Conservation (phyloP, 1,139 yeast species). For the Eremothecium sinecaudum region DNA sequence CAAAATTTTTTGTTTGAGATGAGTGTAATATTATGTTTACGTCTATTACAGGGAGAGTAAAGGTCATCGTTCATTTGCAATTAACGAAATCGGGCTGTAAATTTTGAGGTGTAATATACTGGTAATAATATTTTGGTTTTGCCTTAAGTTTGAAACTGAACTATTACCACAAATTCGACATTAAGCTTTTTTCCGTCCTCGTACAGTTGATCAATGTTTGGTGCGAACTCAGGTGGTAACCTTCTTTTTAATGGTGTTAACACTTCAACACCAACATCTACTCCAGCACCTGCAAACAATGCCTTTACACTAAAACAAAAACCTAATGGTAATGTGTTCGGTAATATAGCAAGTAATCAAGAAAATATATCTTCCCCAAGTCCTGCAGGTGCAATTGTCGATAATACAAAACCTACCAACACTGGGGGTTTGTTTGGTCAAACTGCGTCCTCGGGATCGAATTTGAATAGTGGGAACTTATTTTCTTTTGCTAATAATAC, state of each 20-base stretch:
- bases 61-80: no score
- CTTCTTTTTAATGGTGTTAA: slow-evolving; percentile 22
- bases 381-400: slow-evolving; percentile 18
- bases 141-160: not conserved
- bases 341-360: slow-evolving; percentile 13
- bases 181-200: no score
- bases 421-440: slow-evolving; percentile 1
- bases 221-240: slow-evolving; percentile 17
- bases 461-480: not conserved
- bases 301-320: slow-evolving; percentile 16
- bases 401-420: slow-evolving; percentile 8
- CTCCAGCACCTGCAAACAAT: slow-evolving; percentile 23
- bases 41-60: no score
- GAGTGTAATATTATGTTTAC: no score
- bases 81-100: no score
- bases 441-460: not conserved
- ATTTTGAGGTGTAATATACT: no score
- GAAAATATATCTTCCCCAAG: slow-evolving; percentile 25
- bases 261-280: slow-evolving; percentile 29
- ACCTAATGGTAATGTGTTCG: slow-evolving; percentile 21
- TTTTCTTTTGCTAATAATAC: slow-evolving; percentile 1
- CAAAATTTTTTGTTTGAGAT: no score
- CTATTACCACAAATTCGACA: not conserved
- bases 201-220: slow-evolving; percentile 19
- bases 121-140: no score